Conservation (phyloP, 192 early-diverging fungal genomes). For the Podila minutissima region DNA sequence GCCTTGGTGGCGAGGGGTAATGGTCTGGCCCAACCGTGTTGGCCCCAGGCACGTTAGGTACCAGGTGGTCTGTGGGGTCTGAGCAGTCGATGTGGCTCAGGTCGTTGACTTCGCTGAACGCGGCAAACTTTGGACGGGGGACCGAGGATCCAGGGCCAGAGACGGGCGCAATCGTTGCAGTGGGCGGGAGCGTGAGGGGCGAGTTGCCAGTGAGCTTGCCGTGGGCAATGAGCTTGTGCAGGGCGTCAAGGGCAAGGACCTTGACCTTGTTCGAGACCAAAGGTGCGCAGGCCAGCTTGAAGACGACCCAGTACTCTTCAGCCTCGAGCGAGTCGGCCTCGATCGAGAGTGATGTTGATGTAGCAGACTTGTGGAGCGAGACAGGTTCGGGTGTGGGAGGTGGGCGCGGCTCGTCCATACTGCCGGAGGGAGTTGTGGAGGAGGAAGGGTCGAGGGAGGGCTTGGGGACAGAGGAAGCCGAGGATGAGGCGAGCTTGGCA, state of each 20-base stretch:
- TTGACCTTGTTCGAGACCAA: constrained; percentile 50
- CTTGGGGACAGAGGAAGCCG: constrained; percentile 31
- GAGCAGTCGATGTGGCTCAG: constrained; percentile 47
- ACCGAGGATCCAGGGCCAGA: constrained; percentile 17
- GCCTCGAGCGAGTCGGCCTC: constrained; percentile 47
- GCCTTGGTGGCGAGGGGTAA: constrained; percentile 50
- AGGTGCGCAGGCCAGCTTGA: constrained; percentile 50
- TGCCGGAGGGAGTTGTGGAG: background rate
- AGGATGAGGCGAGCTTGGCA: constrained; percentile 33
- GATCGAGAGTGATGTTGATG: constrained; percentile 42
- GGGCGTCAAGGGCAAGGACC: constrained; percentile 50
- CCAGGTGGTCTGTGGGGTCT: constrained; percentile 49
- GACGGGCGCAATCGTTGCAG: constrained; percentile 18
- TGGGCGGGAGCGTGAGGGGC: constrained; percentile 32
- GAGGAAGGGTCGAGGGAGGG: constrained; percentile 13
- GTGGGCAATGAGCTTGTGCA: constrained; percentile 57
- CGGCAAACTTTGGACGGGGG: constrained; percentile 28
- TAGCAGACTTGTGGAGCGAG: constrained; percentile 11
- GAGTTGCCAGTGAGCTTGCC: constrained; percentile 48
- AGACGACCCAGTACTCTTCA: constrained; percentile 57
- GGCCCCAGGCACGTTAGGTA: constrained; percentile 43
- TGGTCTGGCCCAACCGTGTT: constrained; percentile 44
- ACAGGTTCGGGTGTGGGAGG: constrained; percentile 10
- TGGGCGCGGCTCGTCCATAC: constrained; percentile 18
- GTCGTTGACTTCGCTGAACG: constrained; percentile 54